Base-by-base conservation (phyloP, 768 basidiomycete species). In the Chalciporus pseudorubinellus region DNA sequence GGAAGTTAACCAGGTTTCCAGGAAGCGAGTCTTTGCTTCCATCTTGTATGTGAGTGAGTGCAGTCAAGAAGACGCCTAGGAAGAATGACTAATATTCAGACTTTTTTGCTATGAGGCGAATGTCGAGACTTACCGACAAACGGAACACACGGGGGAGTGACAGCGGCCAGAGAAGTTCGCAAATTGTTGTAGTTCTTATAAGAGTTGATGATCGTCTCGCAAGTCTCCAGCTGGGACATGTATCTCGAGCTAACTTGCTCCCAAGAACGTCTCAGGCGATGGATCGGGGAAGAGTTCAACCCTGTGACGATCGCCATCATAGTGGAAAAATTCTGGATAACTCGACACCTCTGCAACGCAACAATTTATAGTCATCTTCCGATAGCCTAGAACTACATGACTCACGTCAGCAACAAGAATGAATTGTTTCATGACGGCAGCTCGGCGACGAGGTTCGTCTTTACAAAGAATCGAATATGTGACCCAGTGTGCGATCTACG, bases 141-240 rank as follows among this genome's bases (percentile, higher is more conserved):
- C 3, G 85, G 85, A 9, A 87, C 80, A 49, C 84, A 85, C 36
- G 85, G 86, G 10, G 84, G 81, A 18, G 76, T 72, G 18, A 83
- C 76, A 16, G 69, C 71, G 36, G 80, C 78, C 41, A 87, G 66
- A 21, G 76, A 72, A 39, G 72, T 67, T 46, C 81, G 78, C 66
- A 84, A 87, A 46, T 75, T 81, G 50, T 79, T 78, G 70, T 85
- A 87, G 58, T 85, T 87, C 67, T 81, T 83, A 62, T 80, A 81
- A 28, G 83, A 79, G 58, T 84, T 78, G 59, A 88, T 76, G 38
- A 80, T 76, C 51, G 76, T 71, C 60, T 85, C 82, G 50, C 86
- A 74, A 21, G 74, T 68, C 19, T 75, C 74, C 53, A 85, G 69
- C 48, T 75, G 68, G 5, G 76, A 69, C 69, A 78, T 74, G 40